These are phyloP conservation scores for Ceratopteris richardii DNA, from an alignment of 75 land plant species.

Conservation along the genomic window DNA sequence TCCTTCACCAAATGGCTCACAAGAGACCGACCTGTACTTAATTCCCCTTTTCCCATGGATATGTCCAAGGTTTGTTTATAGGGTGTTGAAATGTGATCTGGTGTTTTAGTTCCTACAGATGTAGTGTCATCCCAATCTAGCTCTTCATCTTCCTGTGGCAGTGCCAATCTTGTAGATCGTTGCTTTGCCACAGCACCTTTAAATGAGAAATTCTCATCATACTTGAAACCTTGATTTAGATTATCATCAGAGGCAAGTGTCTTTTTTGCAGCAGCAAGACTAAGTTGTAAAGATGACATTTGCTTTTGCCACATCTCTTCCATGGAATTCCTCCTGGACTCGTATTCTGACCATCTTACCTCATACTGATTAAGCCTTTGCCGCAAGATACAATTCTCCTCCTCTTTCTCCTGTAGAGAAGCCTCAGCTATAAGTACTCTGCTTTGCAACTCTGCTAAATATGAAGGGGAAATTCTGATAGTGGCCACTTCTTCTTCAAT, in stretches of 20 bases:
- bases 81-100: conserved; percentile 35
- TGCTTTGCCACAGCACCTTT: conserved; percentile 13
- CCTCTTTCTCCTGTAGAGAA: conserved; percentile 65
- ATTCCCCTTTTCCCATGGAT: conserved; percentile 22
- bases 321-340: conserved; percentile 71
- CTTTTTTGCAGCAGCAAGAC: conserved; percentile 73
- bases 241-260: conserved; percentile 45
- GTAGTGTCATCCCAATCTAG: conserved; percentile 66
- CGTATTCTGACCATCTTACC: conserved; percentile 65
- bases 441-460: conserved; percentile 45
- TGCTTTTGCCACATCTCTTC: conserved; percentile 88
- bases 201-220: conserved; percentile 21
- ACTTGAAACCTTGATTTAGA: conserved; percentile 10
- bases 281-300: conserved; percentile 48
- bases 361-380: conserved; percentile 58
- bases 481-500: conserved; percentile 10
- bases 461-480: conserved; percentile 34
- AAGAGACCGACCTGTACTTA: conserved; percentile 41
- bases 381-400: conserved; percentile 55
- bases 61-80: conserved; percentile 14
- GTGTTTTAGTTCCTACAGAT: conserved; percentile 50
- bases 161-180: conserved; percentile 12
- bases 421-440: conserved; percentile 61
- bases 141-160: conserved; percentile 34
- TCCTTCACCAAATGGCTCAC: conserved; percentile 56